These are phyloP conservation scores for barrel medic (Medicago truncatula) DNA, from an alignment of 306 rosid species.

Conservation along the genomic window MtrunA17r5.0-ANR NC_053043.1:7870501-7871000, in stretches of 20 bases:
- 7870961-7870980: neutral
- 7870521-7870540: conserved; percentile 53
- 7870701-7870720: conserved; percentile 47
- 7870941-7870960: neutral
- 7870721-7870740: conserved; percentile 41
- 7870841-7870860: conserved; percentile 42
- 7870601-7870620: conserved; percentile 70
- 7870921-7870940: neutral
- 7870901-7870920: neutral
- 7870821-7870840: conserved; percentile 37
- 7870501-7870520: conserved; percentile 73
- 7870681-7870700: conserved; percentile 55
- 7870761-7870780: too few species aligned
- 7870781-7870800: too few species aligned
- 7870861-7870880: conserved; percentile 2
- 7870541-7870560: conserved; percentile 36
- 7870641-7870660: conserved; percentile 49
- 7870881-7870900: neutral
- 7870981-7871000: neutral
- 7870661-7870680: conserved; percentile 58
- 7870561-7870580: conserved; percentile 58
- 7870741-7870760: neutral
- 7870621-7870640: conserved; percentile 59
- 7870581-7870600: conserved; percentile 75
- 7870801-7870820: too few species aligned